Percentiles rank a stretch among this genome's conserved stretches.
phyloP scores from a whole-genome alignment of 2,329 filamentous ascomycete genomes.

The Neonectria coccinea region DNA sequence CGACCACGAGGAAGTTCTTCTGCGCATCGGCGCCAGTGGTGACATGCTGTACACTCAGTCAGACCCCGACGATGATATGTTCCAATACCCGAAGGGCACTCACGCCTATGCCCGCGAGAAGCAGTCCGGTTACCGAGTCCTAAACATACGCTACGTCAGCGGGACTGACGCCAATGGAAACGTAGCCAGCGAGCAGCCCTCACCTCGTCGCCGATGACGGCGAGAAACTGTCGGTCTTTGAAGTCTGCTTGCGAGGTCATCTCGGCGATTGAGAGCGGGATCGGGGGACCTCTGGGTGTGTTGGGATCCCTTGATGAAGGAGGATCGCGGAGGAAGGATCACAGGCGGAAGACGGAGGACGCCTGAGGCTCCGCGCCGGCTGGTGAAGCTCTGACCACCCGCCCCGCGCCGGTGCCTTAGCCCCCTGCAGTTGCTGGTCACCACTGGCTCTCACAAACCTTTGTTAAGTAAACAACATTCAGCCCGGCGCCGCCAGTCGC shows the following conservation, averaged over 20 bases:
- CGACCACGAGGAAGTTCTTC: constrained; percentile 98
- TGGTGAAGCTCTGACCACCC: constrained; percentile 46
- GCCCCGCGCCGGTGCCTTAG: constrained; percentile 39
- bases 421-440: constrained; percentile 38
- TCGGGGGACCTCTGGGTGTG: constrained; percentile 18
- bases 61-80: not conserved
- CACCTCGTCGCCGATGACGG: constrained; percentile 98
- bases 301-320: constrained; percentile 31
- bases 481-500: constrained; percentile 13
- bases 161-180: constrained; percentile 15
- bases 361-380: constrained; percentile 41
- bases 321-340: constrained; percentile 34
- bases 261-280: constrained; percentile 34
- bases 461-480: constrained; percentile 46
- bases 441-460: constrained; percentile 38
- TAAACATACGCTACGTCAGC: constrained; percentile 56
- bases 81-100: constrained; percentile 44
- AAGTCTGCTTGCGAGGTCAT: constrained; percentile 69
- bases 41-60: constrained; percentile 75
- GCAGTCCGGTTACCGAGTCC: constrained; percentile 95
- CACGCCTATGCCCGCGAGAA: constrained; percentile 95
- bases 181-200: constrained; percentile 27
- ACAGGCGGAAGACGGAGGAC: constrained; percentile 25
- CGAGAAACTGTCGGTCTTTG: constrained; percentile 94
- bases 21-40: constrained; percentile 88